Base-by-base conservation (phyloP, 768 basidiomycete species). In the Psilocybe tampanensis region DNA sequence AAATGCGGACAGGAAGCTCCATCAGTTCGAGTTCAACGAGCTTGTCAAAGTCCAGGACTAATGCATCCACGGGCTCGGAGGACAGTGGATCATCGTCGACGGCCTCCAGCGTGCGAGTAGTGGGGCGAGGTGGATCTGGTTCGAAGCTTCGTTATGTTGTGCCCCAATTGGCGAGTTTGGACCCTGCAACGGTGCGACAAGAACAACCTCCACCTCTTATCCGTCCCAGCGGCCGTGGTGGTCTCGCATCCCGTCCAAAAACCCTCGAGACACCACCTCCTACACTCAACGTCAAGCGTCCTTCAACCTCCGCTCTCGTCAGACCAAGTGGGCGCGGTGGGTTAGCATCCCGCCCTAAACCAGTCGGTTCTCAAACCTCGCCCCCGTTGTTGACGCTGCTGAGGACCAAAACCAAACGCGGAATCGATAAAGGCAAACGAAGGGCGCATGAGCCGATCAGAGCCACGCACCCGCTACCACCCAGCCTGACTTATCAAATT, bases 51-150 rank as follows among this genome's bases (percentile, higher is more conserved):
- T 33, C 18, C 1, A 36, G 15, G 19, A 47, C 8, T 7, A 26
- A 34, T 8, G 32, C 59, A n/a, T 54, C 57, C 34, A 50, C 50
- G 6, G 47, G 43, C 12, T 66, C 62, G 15, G 33, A 47, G 29
- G 47, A 59, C n/a, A 47, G 45, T 39, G 41, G 24, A n/a, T 47
- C 58, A 15, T 44, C 44, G 47, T n/a, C n/a, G n/a, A n/a, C n/a
- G n/a, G n/a, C n/a, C n/a, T n/a, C n/a, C n/a, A n/a, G n/a, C n/a
- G 36, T 61, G 1, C 64, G 64, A n/a, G 54, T 66, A 8, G 62
- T 66, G 39, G 64, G 64, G 17, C 36, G 64, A 19, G 64, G 64
- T 8, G 64, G 64, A 1, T 58, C 55, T 11, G 64, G 64, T 15
- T 66, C 64, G 5, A 52, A 60, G 7, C 53, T 57, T 18, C 64